Conservation (phyloP, 2,329 filamentous ascomycete genomes). For the Microthyrium microscopicum region DNA sequence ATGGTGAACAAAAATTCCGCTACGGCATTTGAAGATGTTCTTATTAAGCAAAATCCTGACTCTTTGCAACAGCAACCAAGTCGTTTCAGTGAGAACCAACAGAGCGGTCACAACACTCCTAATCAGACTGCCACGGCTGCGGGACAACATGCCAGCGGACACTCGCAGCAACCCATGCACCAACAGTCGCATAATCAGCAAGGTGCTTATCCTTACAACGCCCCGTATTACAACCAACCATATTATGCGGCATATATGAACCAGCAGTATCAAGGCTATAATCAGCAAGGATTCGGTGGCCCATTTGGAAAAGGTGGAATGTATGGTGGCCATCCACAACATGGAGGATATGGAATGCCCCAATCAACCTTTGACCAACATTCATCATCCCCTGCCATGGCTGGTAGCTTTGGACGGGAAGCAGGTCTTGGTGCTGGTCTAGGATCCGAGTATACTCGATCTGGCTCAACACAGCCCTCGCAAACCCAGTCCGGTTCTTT, state of each 20-base stretch:
- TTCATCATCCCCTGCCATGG: slow-evolving; percentile 46
- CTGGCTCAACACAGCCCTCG: slow-evolving; percentile 38
- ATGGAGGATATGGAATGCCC: slow-evolving; percentile 39
- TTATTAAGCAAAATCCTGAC: slow-evolving; percentile 2
- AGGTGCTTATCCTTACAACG: slow-evolving; percentile 35
- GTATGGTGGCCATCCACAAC: slow-evolving; percentile 46
- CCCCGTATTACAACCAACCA: slow-evolving; percentile 43
- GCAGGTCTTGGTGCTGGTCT: slow-evolving; percentile 30
- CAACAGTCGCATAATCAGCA: slow-evolving; percentile 25
- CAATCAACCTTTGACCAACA: slow-evolving; percentile 44
- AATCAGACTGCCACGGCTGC: slow-evolving; percentile 57
- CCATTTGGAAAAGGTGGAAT: slow-evolving; percentile 41
- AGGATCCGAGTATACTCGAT: slow-evolving; percentile 42
- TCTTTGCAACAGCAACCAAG: slow-evolving; percentile 34
- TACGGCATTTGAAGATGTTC: too few relatives aligned
- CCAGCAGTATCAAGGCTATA: slow-evolving; percentile 39
- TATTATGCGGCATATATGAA: slow-evolving; percentile 48
- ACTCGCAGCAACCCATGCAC: slow-evolving; percentile 31
- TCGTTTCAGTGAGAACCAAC: slow-evolving; percentile 60
- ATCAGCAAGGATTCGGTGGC: slow-evolving; percentile 30
- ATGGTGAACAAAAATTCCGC: too few relatives aligned
- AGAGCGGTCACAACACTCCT: slow-evolving; percentile 80
- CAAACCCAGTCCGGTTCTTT: slow-evolving; percentile 37
- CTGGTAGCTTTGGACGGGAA: slow-evolving; percentile 34
- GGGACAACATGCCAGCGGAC: slow-evolving; percentile 34